Conservation (phyloP, 2,329 filamentous ascomycete genomes). For the Aspergillus ruber region DNA sequence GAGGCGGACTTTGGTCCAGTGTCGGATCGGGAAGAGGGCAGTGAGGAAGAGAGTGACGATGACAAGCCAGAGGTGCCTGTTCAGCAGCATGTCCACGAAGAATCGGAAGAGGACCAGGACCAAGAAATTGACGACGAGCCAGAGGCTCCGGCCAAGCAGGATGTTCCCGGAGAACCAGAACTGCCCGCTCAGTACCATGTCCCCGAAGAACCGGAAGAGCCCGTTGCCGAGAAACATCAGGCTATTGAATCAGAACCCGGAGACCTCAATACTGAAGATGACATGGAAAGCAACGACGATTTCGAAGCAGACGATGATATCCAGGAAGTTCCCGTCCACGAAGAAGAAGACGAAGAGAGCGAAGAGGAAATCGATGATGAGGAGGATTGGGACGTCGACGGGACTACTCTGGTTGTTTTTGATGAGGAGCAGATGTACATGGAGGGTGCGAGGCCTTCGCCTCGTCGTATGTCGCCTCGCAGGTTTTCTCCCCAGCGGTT, state of each 20-base stretch:
- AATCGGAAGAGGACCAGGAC: neutral
- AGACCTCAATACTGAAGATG: neutral
- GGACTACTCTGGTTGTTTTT: neutral
- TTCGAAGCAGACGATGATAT: neutral
- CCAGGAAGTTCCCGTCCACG: neutral
- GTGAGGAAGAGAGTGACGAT: no score
- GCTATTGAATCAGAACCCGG: neutral
- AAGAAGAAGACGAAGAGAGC: neutral
- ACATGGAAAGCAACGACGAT: neutral
- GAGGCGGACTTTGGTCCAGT: neutral
- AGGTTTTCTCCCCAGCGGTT: no score
- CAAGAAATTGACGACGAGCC: neutral
- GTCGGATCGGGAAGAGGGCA: no score
- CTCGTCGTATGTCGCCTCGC: no score
- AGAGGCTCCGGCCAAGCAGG: neutral
- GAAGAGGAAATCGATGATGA: neutral
- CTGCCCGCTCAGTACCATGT: neutral
- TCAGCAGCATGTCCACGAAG: neutral
- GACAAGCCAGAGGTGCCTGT: neutral
- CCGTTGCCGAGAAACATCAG: neutral
- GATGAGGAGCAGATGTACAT: neutral
- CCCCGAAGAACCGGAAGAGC: neutral
- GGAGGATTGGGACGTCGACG: neutral
- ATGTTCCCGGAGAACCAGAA: neutral
- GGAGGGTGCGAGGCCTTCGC: neutral